Evolutionary conservation across 768 basidiomycete genomes (phyloP), one percentile per base, ranked within the genome.

Genomic region (Podaxis sp.): DNA sequence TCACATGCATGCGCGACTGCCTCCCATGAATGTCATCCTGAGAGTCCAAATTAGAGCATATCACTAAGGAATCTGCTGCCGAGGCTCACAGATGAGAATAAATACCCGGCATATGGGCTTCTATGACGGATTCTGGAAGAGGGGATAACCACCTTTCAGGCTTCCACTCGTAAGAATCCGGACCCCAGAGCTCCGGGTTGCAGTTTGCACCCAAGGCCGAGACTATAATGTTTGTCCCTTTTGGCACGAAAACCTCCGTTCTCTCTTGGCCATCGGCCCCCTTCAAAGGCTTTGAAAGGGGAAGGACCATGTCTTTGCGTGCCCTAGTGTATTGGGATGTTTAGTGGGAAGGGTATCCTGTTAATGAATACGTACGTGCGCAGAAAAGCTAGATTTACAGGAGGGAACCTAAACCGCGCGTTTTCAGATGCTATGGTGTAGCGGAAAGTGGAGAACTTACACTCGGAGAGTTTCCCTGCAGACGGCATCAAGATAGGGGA

Each of bases 131-230:
- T 10, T 71, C 64, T 0, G 77, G 79, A 14, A 78, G 68, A 1
- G 71, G 67, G 1, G 66, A 66, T 1, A 79, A 62, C 74, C 75
- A 79, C 27, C 78, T 67, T 53, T 76, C 76, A 10, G 77, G 76
- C 54, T 67, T 72, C 74, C 74, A 78, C 58, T 73, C 70, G 11
- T 68, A 55, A 6, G 73, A 70, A 55, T 77, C 76, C 0, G 65
- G 56, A 4, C 77, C 77, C 76, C 77, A 78, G 3, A 75, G 63
- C 4, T 59, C 67, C 28, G 71, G 69, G 57, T 70, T 65, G n/a
- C 69, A 64, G 65, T 76, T 77, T 21, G 68, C 58, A 11, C 66
- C 68, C 11, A 71, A 42, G 16, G 74, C 64, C 3, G 68, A 62
- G 14, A 75, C 61, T 38, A 65, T 61, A 16, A 72, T 68, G 23